Evolutionary conservation across 129 eudicot genomes (phyloP).

Genomic region (Heracleum sosnowskyi): DNA sequence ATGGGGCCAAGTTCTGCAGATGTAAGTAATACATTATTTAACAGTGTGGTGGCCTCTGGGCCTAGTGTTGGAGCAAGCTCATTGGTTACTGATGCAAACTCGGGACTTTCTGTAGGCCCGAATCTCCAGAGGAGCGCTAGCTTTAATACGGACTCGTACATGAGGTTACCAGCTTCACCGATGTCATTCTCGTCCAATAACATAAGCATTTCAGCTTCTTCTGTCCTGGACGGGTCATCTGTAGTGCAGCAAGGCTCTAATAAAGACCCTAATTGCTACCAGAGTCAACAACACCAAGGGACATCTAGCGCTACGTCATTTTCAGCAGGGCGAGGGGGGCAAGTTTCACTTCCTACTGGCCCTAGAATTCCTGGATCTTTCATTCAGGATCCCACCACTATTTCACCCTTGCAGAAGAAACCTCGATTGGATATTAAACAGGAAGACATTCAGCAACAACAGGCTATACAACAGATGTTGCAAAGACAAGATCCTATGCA

Average conservation of each 20-base stretch:
- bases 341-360: conserved; percentile 48
- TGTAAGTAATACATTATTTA: conserved; percentile 42
- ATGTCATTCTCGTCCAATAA: conserved; percentile 87
- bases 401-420: conserved; percentile 81
- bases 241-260: conserved; percentile 49
- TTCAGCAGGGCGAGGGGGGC: conserved; percentile 49
- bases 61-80: conserved; percentile 95
- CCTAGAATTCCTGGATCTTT: conserved; percentile 51
- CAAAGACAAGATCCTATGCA: conserved; percentile 86
- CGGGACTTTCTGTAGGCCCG: conserved; percentile 87
- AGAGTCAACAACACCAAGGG: conserved; percentile 55
- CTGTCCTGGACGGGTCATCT: conserved; percentile 76
- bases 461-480: conserved; percentile 70
- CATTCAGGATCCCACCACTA: conserved; percentile 48
- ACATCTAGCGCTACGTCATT: conserved; percentile 51
- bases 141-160: conserved; percentile 72
- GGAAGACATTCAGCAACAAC: conserved; percentile 78
- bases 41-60: conserved; percentile 57
- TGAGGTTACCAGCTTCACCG: conserved; percentile 92
- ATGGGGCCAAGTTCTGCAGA: conserved; percentile 63
- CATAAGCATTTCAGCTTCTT: conserved; percentile 78
- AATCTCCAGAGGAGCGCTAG: conserved; percentile 87
- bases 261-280: conserved; percentile 49
- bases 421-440: conserved; percentile 92
- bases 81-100: conserved; percentile 91